phyloP scores from a whole-genome alignment of 768 basidiomycete species.

The Trametes coccinea region DNA sequence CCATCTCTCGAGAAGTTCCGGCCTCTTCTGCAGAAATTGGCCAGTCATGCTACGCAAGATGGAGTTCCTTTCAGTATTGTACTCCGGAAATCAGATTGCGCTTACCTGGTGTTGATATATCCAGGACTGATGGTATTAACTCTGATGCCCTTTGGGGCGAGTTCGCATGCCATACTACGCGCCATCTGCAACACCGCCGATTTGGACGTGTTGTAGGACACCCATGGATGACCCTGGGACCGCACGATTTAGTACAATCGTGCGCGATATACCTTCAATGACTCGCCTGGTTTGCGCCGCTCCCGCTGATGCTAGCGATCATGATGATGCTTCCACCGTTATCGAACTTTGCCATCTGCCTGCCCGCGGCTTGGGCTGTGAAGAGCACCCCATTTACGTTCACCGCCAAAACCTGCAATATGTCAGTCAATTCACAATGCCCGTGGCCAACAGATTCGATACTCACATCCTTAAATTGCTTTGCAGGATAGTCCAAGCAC shows the following conservation, averaged over 20 bases:
- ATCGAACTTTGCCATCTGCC: slow-evolving; percentile 37
- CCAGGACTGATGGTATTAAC: slow-evolving; percentile 79
- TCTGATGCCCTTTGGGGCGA: slow-evolving; percentile 62
- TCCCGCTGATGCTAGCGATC: slow-evolving; percentile 45
- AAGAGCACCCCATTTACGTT: slow-evolving; percentile 50
- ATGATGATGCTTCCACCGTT: slow-evolving; percentile 42
- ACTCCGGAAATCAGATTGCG: slow-evolving; percentile 34
- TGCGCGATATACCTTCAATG: neutral
- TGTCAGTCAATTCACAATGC: no score
- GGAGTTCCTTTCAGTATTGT: neutral
- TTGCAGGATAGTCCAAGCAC: slow-evolving; percentile 65
- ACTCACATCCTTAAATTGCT: slow-evolving; percentile 60
- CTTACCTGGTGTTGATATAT: slow-evolving; percentile 67
- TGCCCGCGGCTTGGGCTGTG: slow-evolving; percentile 39
- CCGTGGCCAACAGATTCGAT: no score
- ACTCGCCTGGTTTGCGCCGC: slow-evolving; percentile 63
- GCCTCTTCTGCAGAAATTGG: slow-evolving; percentile 61
- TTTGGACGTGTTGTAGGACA: slow-evolving; percentile 76
- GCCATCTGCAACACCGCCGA: slow-evolving; percentile 78
- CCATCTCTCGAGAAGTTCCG: slow-evolving; percentile 64
- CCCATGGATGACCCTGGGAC: slow-evolving; percentile 67
- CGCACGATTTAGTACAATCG: neutral
- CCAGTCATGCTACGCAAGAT: slow-evolving; percentile 62
- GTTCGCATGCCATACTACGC: slow-evolving; percentile 79
- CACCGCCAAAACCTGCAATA: slow-evolving; percentile 55